A percentile compares a stretch with the other conserved stretches of the same genome.
phyloP scores from a whole-genome alignment of 768 basidiomycete species.

The Lactarius hatsudake region DNA sequence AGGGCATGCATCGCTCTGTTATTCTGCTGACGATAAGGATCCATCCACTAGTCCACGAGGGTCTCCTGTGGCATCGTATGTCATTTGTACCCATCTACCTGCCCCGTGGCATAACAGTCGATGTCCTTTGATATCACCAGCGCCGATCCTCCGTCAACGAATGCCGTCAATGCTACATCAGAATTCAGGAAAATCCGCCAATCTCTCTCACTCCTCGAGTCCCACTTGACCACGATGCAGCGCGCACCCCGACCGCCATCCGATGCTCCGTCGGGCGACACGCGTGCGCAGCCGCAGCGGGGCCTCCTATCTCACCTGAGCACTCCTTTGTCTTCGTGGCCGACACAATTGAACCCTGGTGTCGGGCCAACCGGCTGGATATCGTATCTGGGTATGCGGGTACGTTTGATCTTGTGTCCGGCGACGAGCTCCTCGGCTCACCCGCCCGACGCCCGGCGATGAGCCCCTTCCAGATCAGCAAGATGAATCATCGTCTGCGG shows the following conservation, averaged over 20 bases:
- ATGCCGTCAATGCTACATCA: constrained; percentile 23
- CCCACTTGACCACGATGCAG: constrained; percentile 19
- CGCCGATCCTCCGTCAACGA: constrained; percentile 7
- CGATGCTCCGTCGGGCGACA: constrained; percentile 1
- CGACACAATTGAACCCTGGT: constrained; percentile 20
- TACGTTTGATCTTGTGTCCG: constrained; percentile 4
- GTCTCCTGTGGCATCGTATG: constrained; percentile 20
- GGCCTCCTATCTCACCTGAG: constrained; percentile 16
- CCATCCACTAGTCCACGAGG: constrained; percentile 22
- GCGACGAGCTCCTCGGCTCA: not conserved
- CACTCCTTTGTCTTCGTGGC: constrained; percentile 22
- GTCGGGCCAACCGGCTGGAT: constrained; percentile 27
- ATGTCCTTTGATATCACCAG: not conserved
- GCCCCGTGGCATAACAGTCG: no score
- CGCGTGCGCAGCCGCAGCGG: constrained; percentile 10
- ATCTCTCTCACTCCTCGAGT: constrained; percentile 27
- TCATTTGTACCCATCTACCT: not conserved
- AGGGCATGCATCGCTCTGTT: constrained; percentile 28
- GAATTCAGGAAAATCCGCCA: constrained; percentile 28
- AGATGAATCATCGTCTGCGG: constrained; percentile 12
- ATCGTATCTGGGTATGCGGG: constrained; percentile 26
- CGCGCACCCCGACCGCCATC: not conserved
- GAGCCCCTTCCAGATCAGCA: constrained; percentile 24
- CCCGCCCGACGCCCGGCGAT: not conserved
- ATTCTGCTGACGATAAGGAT: constrained; percentile 26